A percentile compares a stretch with the other conserved stretches of the same genome.
These are phyloP conservation scores for Brassica balearica DNA, from an alignment of 441 rosid species.

Conservation along the genomic window DNA sequence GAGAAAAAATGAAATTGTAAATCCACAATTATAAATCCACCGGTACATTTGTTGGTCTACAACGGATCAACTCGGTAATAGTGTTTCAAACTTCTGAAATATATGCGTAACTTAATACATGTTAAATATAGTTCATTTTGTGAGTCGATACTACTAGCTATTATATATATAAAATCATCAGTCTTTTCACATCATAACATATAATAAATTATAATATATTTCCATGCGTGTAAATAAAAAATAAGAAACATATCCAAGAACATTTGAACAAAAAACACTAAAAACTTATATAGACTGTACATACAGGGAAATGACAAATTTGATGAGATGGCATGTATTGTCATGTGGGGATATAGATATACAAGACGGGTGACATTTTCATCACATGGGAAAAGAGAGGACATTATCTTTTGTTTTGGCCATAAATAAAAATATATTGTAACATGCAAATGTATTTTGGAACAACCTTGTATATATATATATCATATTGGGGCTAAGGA, in stretches of 20 bases:
- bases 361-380: conserved; percentile 6
- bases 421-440: not conserved
- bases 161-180: not conserved
- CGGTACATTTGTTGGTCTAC: not conserved
- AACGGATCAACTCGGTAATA: not conserved
- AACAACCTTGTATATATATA: conserved; percentile 2
- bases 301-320: conserved; percentile 16
- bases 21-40: not conserved
- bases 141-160: not conserved
- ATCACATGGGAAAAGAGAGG: conserved; percentile 13
- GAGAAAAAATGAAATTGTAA: not conserved
- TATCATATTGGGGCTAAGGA: not conserved
- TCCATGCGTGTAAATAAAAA: not conserved
- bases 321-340: conserved; percentile 15
- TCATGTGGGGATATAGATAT: conserved; percentile 2
- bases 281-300: not conserved
- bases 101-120: not conserved
- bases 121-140: not conserved
- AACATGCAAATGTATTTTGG: not conserved
- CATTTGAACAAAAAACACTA: not conserved
- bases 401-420: conserved; percentile 19
- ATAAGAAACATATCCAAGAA: not conserved
- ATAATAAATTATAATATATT: not conserved
- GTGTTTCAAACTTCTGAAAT: not conserved
- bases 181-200: not conserved